Evolutionary conservation across 2,329 filamentous ascomycete species (phyloP).

Genomic region (Onygenales sp.): DNA sequence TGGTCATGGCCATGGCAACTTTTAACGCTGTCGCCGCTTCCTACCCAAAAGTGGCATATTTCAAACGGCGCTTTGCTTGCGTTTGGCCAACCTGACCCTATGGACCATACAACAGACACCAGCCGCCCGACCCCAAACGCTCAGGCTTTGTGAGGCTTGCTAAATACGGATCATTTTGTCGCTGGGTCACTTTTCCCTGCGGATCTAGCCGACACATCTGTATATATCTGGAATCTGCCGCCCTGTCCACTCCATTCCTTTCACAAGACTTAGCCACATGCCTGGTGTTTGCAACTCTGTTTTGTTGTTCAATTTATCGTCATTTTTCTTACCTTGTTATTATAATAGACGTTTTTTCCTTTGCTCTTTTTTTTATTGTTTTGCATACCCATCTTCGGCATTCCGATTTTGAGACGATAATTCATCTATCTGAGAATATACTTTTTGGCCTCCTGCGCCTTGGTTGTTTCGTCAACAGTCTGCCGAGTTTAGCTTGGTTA

Average conservation of each 20-base stretch:
- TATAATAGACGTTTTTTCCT: slow-evolving; percentile 4
- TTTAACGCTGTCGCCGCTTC: slow-evolving; percentile 1
- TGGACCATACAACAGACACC: neutral
- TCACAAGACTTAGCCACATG: slow-evolving; percentile 11
- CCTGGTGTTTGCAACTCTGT: slow-evolving; percentile 1
- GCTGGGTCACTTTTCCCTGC: neutral
- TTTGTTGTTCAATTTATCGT: slow-evolving; percentile 1
- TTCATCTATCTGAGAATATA: neutral
- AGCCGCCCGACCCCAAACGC: slow-evolving; percentile 2
- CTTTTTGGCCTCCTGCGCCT: neutral
- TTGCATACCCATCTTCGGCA: neutral
- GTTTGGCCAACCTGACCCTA: neutral
- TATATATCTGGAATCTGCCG: slow-evolving; percentile 1
- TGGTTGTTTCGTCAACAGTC: neutral
- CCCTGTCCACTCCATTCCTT: slow-evolving; percentile 2
- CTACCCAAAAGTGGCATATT: neutral
- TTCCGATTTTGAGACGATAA: neutral
- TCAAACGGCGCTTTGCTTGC: neutral
- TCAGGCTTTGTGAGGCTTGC: neutral
- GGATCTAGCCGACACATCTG: neutral
- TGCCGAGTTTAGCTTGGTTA: neutral
- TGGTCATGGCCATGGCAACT: slow-evolving; percentile 1
- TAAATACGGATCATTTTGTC: slow-evolving; percentile 1
- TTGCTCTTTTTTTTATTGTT: slow-evolving; percentile 4
- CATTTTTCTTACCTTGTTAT: neutral